phyloP scores from a whole-genome alignment of 1,284 basidiomycete species.

The Rhodotorula sp. region DNA sequence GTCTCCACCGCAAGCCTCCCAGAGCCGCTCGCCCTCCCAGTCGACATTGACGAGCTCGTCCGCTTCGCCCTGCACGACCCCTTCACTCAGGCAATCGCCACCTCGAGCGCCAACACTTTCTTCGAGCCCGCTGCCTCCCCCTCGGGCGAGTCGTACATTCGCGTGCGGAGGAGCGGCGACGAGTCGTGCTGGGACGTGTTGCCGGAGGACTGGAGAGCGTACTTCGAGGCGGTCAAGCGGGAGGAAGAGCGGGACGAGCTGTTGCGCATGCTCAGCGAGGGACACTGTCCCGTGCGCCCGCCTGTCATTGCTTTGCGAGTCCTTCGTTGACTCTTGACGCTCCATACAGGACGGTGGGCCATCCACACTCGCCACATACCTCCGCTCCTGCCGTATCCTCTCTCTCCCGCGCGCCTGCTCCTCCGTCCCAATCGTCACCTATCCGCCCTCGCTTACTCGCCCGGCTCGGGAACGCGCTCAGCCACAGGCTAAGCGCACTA shows the following conservation, averaged over 20 bases:
- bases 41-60: not conserved
- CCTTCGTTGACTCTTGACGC: not conserved
- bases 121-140: slow-evolving; percentile 1
- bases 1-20: not conserved
- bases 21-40: not conserved
- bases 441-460: slow-evolving; percentile 1
- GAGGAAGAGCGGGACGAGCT: not conserved
- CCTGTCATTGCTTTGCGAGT: not conserved
- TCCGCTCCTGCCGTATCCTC: slow-evolving; percentile 18
- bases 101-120: slow-evolving; percentile 31
- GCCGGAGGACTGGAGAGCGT: slow-evolving; percentile 26
- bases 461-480: not conserved
- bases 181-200: slow-evolving; percentile 21
- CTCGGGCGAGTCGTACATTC: not conserved
- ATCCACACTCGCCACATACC: not conserved
- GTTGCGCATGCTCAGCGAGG: slow-evolving; percentile 14
- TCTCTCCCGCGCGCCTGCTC: slow-evolving; percentile 35
- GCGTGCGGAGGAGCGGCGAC: not conserved
- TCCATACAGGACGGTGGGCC: slow-evolving; percentile 13
- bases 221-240: slow-evolving; percentile 10
- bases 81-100: slow-evolving; percentile 5
- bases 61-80: slow-evolving; percentile 12
- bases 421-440: slow-evolving; percentile 21
- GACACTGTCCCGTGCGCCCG: not conserved
- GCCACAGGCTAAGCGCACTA: not conserved